Percentiles rank a stretch among this genome's conserved stretches.
Evolutionary conservation across 257 asterid species (phyloP).

Genomic region (Jaltomata sinuosa): DNA sequence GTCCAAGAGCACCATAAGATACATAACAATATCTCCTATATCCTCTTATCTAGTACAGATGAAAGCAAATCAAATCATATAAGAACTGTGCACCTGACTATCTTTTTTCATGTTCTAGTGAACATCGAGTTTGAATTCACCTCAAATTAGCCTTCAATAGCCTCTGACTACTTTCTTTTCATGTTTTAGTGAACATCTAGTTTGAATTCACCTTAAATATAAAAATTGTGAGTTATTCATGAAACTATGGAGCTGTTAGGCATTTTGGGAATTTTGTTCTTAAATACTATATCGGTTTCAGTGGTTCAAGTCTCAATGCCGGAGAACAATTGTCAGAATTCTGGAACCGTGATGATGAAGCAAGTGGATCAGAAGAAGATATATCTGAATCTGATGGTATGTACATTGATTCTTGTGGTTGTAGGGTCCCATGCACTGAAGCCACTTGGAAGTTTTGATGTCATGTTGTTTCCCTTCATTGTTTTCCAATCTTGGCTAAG

Average conservation of each 20-base stretch:
- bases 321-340: slow-evolving; percentile 60
- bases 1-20: neutral
- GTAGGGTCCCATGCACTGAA: neutral
- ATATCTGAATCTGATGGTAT: slow-evolving; percentile 93
- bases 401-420: neutral
- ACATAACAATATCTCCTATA: neutral
- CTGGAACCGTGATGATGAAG: slow-evolving; percentile 87
- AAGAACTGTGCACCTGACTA: neutral
- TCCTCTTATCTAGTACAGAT: neutral
- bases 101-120: neutral
- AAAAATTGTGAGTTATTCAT: neutral
- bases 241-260: neutral
- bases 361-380: slow-evolving; percentile 79
- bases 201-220: neutral
- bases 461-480: neutral
- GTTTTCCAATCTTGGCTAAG: slow-evolving; percentile 1
- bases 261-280: neutral
- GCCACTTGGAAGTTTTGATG: neutral
- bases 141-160: neutral
- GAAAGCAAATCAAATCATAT: neutral
- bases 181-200: neutral
- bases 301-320: slow-evolving; percentile 17
- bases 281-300: neutral
- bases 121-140: neutral
- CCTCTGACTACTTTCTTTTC: neutral